Evolutionary conservation across 129 eudicot genomes (phyloP).

Genomic region (Cynara cardunculus): DNA sequence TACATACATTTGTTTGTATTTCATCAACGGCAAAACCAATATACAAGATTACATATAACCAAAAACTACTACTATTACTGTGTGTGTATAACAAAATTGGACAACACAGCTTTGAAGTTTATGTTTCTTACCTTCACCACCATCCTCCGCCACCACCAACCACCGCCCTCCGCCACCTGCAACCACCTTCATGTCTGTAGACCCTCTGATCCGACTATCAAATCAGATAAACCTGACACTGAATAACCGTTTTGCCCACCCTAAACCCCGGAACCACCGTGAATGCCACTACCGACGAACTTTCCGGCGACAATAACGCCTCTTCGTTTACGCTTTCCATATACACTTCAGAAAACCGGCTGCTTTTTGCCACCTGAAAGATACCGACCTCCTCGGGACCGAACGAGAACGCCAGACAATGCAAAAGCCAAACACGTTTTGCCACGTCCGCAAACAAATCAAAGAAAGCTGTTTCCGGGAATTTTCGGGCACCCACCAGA

Average conservation of each 20-base stretch:
- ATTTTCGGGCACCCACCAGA: constrained; percentile 42
- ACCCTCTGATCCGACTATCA: constrained; percentile 9
- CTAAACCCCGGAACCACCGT: constrained; percentile 89
- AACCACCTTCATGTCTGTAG: background rate
- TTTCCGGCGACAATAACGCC: constrained; percentile 37
- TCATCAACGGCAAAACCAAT: constrained; percentile 26
- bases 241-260: constrained; percentile 63
- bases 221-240: constrained; percentile 69
- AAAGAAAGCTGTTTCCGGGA: constrained; percentile 65
- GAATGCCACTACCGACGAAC: constrained; percentile 65
- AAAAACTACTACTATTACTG: background rate
- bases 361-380: constrained; percentile 60
- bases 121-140: constrained; percentile 11
- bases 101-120: constrained; percentile 7
- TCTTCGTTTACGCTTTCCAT: constrained; percentile 85
- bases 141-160: background rate
- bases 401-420: constrained; percentile 71
- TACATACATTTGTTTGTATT: background rate
- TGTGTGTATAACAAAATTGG: constrained; percentile 13
- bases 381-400: constrained; percentile 46
- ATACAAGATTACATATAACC: constrained; percentile 24
- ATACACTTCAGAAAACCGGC: constrained; percentile 75
- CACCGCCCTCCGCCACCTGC: background rate
- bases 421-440: constrained; percentile 76
- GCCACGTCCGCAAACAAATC: constrained; percentile 64